Base-by-base conservation (phyloP, 2,329 filamentous ascomycete species). In the Pezicula carpinea region DNA sequence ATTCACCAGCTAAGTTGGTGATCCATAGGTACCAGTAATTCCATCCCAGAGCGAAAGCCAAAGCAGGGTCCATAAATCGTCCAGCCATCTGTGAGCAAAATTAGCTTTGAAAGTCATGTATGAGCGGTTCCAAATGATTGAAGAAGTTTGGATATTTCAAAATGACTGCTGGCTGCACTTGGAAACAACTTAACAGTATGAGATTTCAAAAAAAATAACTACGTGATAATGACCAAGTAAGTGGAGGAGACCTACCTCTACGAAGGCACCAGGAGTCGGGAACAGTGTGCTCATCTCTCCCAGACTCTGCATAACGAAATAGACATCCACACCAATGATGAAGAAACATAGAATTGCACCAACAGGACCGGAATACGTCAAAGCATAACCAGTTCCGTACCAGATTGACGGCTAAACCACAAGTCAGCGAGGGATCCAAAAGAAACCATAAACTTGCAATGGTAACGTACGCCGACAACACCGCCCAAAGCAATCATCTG, bases 1-100 rank as follows among this genome's bases (percentile, higher is more conserved):
- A 85, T 65, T 95, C 89, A 39, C 93, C 73, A 0, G 89, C 89
- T 32, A 95, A 66, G 0, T 89, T 80, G 32, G 89, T 76, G 2
- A 93, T 74, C 89, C 89, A 95, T 2, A 70, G 54, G 47, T 70
- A 72, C 64, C 68, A 76, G 57, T 75, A 76, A 35, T 72, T 73
- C 66, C 72, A 74, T 4, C 71, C 72, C 0, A 76, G 60, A 8
- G 68, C 70, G 39, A 75, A 73, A 1, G 68, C 66, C 26, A 75
- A 62, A 1, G 70, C 68, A 38, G 71, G 68, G 39, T 76, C 73
- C 21, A 76, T 65, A 44, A 79, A 76, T 3, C 76, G 66, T 17
- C 72, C 70, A 0, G 73, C 29, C 29, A 33, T 33, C 29, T 29
- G 8, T 29, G 26, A 29, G 26, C 26, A 29, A 29, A 10, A 6